Base-by-base conservation (phyloP, 306 rosid species). In the Parietaria judaica region DNA sequence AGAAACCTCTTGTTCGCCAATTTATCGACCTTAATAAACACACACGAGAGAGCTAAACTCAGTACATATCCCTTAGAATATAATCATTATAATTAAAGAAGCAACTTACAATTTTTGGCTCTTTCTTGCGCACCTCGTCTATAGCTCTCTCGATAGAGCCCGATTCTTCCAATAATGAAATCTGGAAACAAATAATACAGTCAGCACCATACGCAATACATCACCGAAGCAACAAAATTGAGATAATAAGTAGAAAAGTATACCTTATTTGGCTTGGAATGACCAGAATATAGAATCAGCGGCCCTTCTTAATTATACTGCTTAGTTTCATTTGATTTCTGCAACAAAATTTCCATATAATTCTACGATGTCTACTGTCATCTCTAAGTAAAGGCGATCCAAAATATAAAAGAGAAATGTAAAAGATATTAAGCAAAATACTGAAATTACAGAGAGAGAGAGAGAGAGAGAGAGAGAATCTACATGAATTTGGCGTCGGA, bases 271-370 rank as follows among this genome's bases (percentile, higher is more conserved):
- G 88, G 74, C 6, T 10, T 3, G 44, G 44, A 7, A 39, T 39
- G 44, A 39, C 7, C 7, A 39, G 44, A 39, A 39, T 76, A 94
- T 94, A 63, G 95, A 72, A 74, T 94, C 99, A 6, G 99, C 99
- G 37, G 99, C 95, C 75, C 81, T 94, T 95, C 99, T 82, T 83
- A 88, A 72, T 94, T 94, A 67, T 94, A 94, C 70, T 94, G 99
- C 72, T 94, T 94, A 44, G 97, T 94, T 78, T 94, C 99, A 63
- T 94, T 88, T 36, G 95, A 89, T 94, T 86, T 94, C 99, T 94
- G 81, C 80, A 72, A 56, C 11, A 31, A 72, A 63, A 61, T 43
- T 68, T 65, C 52, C 36, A 14, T 15, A 38, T n/a, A 36, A 15
- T 7, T 39, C 5, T 3, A 39, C 44, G 7, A 3, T 7, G 7